Base-by-base conservation (phyloP, 306 rosid genomes). In the Acacia acuminata region DNA sequence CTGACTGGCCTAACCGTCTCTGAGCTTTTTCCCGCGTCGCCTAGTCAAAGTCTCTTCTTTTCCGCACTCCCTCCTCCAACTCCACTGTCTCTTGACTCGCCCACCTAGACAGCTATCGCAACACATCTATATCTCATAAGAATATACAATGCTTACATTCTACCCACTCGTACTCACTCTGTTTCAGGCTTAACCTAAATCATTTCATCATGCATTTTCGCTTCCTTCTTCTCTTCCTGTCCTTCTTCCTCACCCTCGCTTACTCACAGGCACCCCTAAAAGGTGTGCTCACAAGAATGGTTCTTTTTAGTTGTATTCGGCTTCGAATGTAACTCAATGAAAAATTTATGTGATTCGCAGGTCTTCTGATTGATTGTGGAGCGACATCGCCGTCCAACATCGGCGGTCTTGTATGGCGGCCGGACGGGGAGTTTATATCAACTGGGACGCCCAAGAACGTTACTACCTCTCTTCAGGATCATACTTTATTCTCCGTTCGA, bases 21-120 rank as follows among this genome's bases (percentile, higher is more conserved):
- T 51, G 0, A 45, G 27, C 8, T 32, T 71, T 92, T 92, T 90
- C 97, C 97, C 94, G 97, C 93, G 92, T 90, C 82, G 74, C 50
- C 60, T 60, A 4, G 7, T 10, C 66, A 20, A 55, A 27, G 45
- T 15, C 58, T 67, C 82, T 88, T 73, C 93, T 83, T 90, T 87
- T 77, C 87, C 79, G 63, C 20, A 2, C 48, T 75, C 45, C 86
- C 80, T 78, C 82, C 77, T 25, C 80, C 73, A 84, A 88, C 93
- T 88, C 73, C 87, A 70, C 43, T 25, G 2, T 38, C 43, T 20
- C 82, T 5, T 44, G 43, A 47, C 83, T 42, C 77, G 51, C 38
- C 82, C 58, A 1, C 55, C 42, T 15, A 58, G 70, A 53, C 40
- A 58, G 69, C 22, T 55, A 50, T 50, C 71, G 25, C 22, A 77